Evolutionary conservation across 2,329 filamentous ascomycete genomes (phyloP).

Genomic region (Epichloe aotearoae): DNA sequence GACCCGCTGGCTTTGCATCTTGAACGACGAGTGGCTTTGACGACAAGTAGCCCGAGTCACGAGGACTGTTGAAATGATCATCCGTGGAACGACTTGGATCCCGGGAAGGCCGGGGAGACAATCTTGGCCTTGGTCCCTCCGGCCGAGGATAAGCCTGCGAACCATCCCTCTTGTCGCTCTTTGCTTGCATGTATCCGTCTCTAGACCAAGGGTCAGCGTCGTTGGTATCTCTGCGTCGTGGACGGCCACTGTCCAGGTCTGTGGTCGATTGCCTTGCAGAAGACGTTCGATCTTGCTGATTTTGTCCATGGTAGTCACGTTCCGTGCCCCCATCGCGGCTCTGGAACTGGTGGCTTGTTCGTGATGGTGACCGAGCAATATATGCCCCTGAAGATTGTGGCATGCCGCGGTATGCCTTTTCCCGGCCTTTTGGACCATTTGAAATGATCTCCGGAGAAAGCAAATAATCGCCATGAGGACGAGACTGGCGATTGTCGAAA

Average conservation of each 20-base stretch:
- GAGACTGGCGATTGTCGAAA: slow-evolving; percentile 16
- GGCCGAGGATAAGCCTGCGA: slow-evolving; percentile 16
- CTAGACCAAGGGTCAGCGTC: slow-evolving; percentile 18
- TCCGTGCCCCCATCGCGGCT: slow-evolving; percentile 16
- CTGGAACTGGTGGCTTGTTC: slow-evolving; percentile 16
- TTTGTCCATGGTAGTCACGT: slow-evolving; percentile 11
- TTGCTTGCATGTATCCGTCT: slow-evolving; percentile 10
- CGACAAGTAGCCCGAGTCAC: slow-evolving; percentile 16
- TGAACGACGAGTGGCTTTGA: slow-evolving; percentile 23
- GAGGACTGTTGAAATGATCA: slow-evolving; percentile 20
- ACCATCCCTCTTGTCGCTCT: slow-evolving; percentile 17
- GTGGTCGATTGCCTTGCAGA: slow-evolving; percentile 15
- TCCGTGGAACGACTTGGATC: slow-evolving; percentile 26
- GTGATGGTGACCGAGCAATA: slow-evolving; percentile 19
- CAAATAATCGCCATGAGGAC: slow-evolving; percentile 20
- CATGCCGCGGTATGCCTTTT: slow-evolving; percentile 26
- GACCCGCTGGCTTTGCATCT: slow-evolving; percentile 15
- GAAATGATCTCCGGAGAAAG: slow-evolving; percentile 31
- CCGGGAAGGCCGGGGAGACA: slow-evolving; percentile 11
- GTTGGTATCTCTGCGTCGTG: slow-evolving; percentile 18
- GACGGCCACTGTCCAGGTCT: slow-evolving; percentile 14
- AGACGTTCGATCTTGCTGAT: slow-evolving; percentile 17
- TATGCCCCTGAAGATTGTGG: slow-evolving; percentile 15
- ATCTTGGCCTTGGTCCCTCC: slow-evolving; percentile 11
- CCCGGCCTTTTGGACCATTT: slow-evolving; percentile 26